A percentile compares a stretch with the other conserved stretches of the same genome.
These are phyloP conservation scores for Microbotryomycetes sp. DNA, from an alignment of 1,284 basidiomycete species.

Conservation along the genomic window DNA sequence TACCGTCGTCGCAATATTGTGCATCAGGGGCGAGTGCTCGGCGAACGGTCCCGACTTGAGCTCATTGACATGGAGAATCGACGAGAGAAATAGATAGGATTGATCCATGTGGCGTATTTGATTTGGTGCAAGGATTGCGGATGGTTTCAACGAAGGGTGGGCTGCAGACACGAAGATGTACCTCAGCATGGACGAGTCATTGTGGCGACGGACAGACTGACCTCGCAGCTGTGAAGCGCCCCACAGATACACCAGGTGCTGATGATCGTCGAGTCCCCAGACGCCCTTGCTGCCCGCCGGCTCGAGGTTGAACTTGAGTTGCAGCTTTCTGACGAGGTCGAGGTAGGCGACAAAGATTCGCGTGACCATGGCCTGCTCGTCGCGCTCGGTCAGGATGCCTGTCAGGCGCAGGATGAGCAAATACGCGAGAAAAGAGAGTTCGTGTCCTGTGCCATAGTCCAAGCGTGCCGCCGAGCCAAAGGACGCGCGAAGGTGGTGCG, in stretches of 20 bases:
- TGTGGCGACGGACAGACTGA: conserved; percentile 25
- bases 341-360: conserved; percentile 67
- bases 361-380: conserved; percentile 44
- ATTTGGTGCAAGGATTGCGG: conserved; percentile 54
- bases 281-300: conserved; percentile 97
- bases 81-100: conserved; percentile 42
- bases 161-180: conserved; percentile 2
- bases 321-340: conserved; percentile 72
- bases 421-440: conserved; percentile 76
- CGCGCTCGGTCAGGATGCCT: conserved; percentile 33
- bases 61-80: conserved; percentile 67
- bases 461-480: conserved; percentile 88
- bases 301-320: conserved; percentile 84
- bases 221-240: conserved; percentile 77
- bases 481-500: conserved; percentile 69
- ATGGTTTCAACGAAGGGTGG: conserved; percentile 52
- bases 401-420: conserved; percentile 52
- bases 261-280: conserved; percentile 95
- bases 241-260: conserved; percentile 65
- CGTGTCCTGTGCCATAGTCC: conserved; percentile 96
- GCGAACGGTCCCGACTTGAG: conserved; percentile 80
- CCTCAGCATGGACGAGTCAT: conserved; percentile 7
- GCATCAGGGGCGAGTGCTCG: conserved; percentile 84
- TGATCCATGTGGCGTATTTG: conserved; percentile 42
- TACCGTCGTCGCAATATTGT: conserved; percentile 77